Conservation (phyloP, 164 flowering plant species). For the Tetracentron sinense region DNA sequence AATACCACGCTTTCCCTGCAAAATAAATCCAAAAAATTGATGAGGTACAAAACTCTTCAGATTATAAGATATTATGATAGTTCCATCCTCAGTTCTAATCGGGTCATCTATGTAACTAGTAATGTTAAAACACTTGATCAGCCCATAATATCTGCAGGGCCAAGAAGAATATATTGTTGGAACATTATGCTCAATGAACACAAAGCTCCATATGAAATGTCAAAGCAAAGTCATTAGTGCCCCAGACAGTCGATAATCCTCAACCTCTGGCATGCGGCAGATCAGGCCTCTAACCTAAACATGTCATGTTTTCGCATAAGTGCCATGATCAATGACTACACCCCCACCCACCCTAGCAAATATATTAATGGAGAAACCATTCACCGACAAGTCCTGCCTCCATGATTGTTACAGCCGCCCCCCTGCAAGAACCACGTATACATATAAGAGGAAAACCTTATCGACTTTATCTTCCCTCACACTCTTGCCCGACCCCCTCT, state of each 20-base stretch:
- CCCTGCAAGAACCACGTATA: slow-evolving; percentile 99
- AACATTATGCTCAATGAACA: neutral
- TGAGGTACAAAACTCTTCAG: neutral
- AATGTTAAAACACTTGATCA: neutral
- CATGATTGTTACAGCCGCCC: slow-evolving; percentile 72
- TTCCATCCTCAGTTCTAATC: neutral
- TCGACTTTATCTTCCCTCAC: slow-evolving; percentile 52
- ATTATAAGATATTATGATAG: too few species aligned
- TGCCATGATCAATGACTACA: slow-evolving; percentile 23
- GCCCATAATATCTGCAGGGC: neutral
- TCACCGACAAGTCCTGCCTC: slow-evolving; percentile 79
- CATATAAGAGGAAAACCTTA: slow-evolving; percentile 86
- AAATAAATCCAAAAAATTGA: slow-evolving; percentile 17
- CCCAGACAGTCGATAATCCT: neutral
- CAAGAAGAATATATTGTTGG: neutral
- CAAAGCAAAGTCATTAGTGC: neutral
- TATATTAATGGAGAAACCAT: slow-evolving; percentile 39
- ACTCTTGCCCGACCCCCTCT: slow-evolving; percentile 40
- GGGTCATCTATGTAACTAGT: neutral
- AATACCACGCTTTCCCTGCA: slow-evolving; percentile 85
- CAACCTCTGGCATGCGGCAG: neutral
- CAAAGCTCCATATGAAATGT: neutral
- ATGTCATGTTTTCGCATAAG: neutral
- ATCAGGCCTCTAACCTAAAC: neutral
- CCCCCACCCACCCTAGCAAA: slow-evolving; percentile 53